These are phyloP conservation scores for Kwoniella sp. DNA, from an alignment of 768 basidiomycete genomes.

Conservation along the genomic window DNA sequence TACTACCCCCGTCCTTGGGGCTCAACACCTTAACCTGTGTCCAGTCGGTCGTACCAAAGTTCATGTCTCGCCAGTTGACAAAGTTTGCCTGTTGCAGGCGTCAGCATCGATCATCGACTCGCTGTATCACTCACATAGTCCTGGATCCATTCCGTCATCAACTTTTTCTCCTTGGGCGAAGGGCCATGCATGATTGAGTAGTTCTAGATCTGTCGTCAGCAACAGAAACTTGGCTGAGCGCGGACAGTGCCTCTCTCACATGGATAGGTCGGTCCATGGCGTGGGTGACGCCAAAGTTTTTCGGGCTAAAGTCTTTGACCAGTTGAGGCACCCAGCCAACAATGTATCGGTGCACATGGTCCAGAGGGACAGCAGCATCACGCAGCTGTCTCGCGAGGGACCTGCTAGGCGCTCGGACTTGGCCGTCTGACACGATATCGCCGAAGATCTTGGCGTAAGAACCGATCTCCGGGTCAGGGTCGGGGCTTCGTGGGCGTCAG, in stretches of 20 bases:
- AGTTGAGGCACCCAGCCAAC: conserved; percentile 21
- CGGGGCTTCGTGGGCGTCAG: conserved; percentile 5
- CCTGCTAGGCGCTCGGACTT: conserved; percentile 24
- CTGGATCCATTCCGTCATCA: conserved; percentile 21
- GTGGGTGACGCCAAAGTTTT: conserved; percentile 17
- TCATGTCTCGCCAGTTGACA: conserved; percentile 13
- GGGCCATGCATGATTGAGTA: conserved; percentile 20
- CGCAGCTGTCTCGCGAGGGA: conserved; percentile 11
- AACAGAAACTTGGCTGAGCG: neutral
- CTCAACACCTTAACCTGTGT: conserved; percentile 17
- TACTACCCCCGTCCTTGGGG: conserved; percentile 15
- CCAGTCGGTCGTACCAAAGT: conserved; percentile 14
- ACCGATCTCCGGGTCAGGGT: conserved; percentile 15
- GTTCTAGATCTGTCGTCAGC: conserved; percentile 9
- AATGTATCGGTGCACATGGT: conserved; percentile 20
- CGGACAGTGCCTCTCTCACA: no score
- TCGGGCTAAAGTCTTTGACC: conserved; percentile 12
- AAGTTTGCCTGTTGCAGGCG: conserved; percentile 10
- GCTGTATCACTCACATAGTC: conserved; percentile 14
- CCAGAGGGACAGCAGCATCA: conserved; percentile 19
- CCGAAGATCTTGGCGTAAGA: conserved; percentile 18
- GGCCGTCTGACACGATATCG: conserved; percentile 28
- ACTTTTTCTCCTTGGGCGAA: conserved; percentile 5
- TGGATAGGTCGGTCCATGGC: conserved; percentile 22
- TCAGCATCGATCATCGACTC: neutral